Base-by-base conservation (phyloP, 805 yeast genomes). In the Jamesozyma jinghongensis region DNA sequence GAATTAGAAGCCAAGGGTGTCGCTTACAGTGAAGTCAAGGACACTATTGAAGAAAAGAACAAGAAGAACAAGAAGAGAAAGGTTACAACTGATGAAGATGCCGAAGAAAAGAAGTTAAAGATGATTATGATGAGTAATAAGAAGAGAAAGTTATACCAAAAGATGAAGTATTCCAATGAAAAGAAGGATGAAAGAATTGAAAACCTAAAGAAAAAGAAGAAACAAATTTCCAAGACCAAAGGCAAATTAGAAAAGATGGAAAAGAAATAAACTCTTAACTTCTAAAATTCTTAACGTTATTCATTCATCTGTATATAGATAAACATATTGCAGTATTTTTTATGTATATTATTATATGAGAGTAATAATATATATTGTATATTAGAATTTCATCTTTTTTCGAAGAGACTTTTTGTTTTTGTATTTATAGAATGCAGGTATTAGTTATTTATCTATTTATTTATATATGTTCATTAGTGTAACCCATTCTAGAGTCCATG, bases 51-150 rank as follows among this genome's bases (percentile, higher is more conserved):
- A 54, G 46, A 59, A 29, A 48, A 61, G 37, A 63, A 63, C 59
- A 61, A 59, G 47, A 67, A 56, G 54, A 56, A 55, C 40, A 52
- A 53, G 41, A 65, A 60, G 56, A 63, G 65, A 47, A 64, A 64
- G 48, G 54, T 63, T 19, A 63, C 62, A 37, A 61, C 71, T 43
- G 74, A 71, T 44, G 74, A 71, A 48, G 74, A 70, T 45, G 75
- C 75, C 36, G 82, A 77, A 68, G 97, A 87, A 62, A 85, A 85
- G 68, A 92, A 88, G 50, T 76, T 90, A 69, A 85, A 85, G 71
- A 79, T 79, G 80, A 85, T 87, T 58, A 90, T 92, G 98, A 90
- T 92, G 98, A 75, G 90, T 53, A 87, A 87, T 70, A 92, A 90
- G 66, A 95, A 90, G 69, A 84, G 87, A 72, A 85, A 85, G 64